phyloP scores from a whole-genome alignment of 352 stramenopile genomes.

The Pythium biforme region DNA sequence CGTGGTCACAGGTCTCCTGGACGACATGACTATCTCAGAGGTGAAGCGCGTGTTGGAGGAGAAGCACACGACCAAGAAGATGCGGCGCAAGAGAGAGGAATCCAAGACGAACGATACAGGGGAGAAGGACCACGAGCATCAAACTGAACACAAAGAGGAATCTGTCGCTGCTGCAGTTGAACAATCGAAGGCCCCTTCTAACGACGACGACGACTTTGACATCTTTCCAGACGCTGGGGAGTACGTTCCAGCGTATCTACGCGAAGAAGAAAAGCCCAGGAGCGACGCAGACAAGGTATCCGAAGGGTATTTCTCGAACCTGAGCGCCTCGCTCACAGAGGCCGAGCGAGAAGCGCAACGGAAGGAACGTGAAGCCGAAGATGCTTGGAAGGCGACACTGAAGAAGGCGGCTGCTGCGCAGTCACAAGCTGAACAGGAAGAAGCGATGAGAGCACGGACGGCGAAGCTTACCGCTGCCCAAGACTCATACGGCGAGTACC shows the following conservation, averaged over 20 bases:
- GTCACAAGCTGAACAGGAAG: conserved; percentile 38
- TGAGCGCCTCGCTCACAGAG: conserved; percentile 67
- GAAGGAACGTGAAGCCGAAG: conserved; percentile 45
- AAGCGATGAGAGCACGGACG: conserved; percentile 38
- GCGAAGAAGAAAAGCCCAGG: conserved; percentile 25
- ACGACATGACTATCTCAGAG: conserved; percentile 42
- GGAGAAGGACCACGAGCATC: background rate
- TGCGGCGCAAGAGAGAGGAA: conserved; percentile 26
- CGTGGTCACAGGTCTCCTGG: conserved; percentile 51
- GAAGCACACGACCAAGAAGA: conserved; percentile 27
- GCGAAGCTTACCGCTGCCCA: conserved; percentile 34
- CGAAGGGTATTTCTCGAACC: conserved; percentile 58
- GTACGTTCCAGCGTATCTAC: conserved; percentile 66
- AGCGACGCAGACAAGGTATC: background rate
- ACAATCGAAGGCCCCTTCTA: background rate
- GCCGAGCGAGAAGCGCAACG: conserved; percentile 40
- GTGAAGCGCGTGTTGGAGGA: conserved; percentile 43
- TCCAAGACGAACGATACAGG: conserved; percentile 2
- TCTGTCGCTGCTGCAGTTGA: background rate
- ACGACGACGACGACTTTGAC: conserved; percentile 59
- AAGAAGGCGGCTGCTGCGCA: conserved; percentile 55
- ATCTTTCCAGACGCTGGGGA: conserved; percentile 75
- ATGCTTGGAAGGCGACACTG: conserved; percentile 58
- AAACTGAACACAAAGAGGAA: too few relatives aligned
- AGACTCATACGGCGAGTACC: conserved; percentile 66